Evolutionary conservation across 495 filamentous ascomycete genomes (phyloP), one percentile per base, ranked within the genome.

Genomic region (Pyrenula massariospora): DNA sequence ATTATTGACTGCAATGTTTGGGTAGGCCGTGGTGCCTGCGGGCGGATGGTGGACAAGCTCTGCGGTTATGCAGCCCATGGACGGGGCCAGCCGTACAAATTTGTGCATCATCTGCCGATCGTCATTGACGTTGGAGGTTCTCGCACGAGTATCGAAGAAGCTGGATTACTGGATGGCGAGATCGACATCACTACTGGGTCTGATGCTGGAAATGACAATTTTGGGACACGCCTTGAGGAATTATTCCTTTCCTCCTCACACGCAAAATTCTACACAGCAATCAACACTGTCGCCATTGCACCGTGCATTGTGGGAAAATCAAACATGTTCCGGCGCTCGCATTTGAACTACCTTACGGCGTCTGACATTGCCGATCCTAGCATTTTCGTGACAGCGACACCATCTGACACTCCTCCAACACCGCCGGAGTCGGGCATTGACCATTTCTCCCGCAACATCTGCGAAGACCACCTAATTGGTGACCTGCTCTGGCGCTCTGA

Each of bases 191-290:
- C 49, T n/a, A 48, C 42, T 1, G 22, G 52, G 22, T 48, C 25
- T 21, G 12, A 47, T 22, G 19, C 8, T 1, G n/a, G 48, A 5
- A 48, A 47, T 25, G 42, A 55, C 50, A 48, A 49, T n/a, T 3
- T 10, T 12, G 93, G 93, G n/a, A 91, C 90, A 25, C 76, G 89
- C 1, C 75, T 99, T 0, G 94, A 99, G 63, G 92, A 97, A 63
- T 79, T 88, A 68, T 99, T 99, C 73, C 82, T 96, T 73, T 85
- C 91, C 0, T 91, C 89, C 10, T 85, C 89, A 0, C 94, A 99
- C 69, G 91, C 91, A 54, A 99, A 99, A 64, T 96, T 99, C 78
- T 99, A 99, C 73, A 87, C 86, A 21, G 93, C 92, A 56, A 97
- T 97, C 78, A 96, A 96, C 73, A 90, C 91, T 3, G 87, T 96